Evolutionary conservation across 176 grass and related monocot genomes (phyloP), one percentile per base, ranked within the genome.

Genomic region (Elaeis guineensis): DNA sequence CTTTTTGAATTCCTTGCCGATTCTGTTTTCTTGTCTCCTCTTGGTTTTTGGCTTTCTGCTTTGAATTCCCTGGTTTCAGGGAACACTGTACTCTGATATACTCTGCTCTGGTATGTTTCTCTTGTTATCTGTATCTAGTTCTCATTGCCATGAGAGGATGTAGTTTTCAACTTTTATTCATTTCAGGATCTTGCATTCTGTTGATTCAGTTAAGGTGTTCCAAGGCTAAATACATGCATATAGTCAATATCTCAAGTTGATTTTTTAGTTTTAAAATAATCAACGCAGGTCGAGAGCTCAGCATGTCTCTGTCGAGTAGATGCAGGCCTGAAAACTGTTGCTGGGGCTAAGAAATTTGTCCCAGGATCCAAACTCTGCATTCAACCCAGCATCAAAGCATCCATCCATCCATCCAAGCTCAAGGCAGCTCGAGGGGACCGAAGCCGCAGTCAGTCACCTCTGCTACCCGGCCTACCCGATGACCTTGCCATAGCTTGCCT

Each of bases 401-500:
- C 90, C 16, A 89, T 95, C 79, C 82, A 95, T 71, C 90, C 90
- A 23, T 12, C 83, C 25, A 79, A 71, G 23, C 69, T 73, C 49
- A 87, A 79, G 70, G 21, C 56, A 19, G 55, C 44, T 49, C 51
- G 25, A 19, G 24, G 17, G n/a, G 66, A 62, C 9, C 66, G 72
- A 54, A 54, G 55, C 57, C 25, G 63, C 5, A 44, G 54, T 28
- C 82, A 70, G 53, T 70, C 62, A 17, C 85, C 82, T 18, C 70
- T 95, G 29, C 64, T 89, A 29, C 85, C 85, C 2, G 82, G 85
- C 4, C 85, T 95, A 15, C 85, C 90, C 19, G 85, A 95, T 1
- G 90, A 95, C 17, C 77, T 95, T 30, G 85, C 82, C 56, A 67
- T 95, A 0, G 85, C 85, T 0, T 95, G 85, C 28, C 79, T 95